Conservation (phyloP, 73 alveolate genomes). For the Urostyla sp. region DNA sequence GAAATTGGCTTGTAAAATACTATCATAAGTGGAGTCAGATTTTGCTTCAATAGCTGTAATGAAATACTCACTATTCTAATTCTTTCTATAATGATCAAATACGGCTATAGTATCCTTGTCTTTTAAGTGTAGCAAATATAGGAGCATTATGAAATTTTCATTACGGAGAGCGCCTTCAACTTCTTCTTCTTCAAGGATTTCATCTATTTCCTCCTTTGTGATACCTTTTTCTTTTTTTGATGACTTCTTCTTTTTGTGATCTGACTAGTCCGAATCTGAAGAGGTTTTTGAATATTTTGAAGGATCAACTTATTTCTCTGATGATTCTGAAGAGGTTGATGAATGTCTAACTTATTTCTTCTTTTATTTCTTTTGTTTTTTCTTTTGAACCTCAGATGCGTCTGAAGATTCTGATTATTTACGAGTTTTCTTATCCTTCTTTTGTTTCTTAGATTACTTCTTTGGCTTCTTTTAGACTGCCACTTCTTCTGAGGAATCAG, state of each 20-base stretch:
- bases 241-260: background rate
- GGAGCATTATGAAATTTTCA: slow-evolving; percentile 15
- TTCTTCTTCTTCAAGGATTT: slow-evolving; percentile 27
- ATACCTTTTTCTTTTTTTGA: background rate
- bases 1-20: background rate
- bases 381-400: slow-evolving; percentile 1
- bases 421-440: background rate
- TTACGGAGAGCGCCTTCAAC: background rate
- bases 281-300: background rate
- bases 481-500: background rate
- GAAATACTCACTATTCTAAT: background rate
- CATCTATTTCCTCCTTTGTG: background rate
- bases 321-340: background rate
- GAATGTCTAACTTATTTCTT: background rate
- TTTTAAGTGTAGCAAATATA: background rate
- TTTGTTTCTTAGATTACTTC: background rate
- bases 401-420: background rate
- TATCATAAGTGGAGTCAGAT: slow-evolving; percentile 7
- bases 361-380: background rate
- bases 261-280: background rate
- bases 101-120: background rate
- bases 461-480: background rate
- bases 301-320: background rate
- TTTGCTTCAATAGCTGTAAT: background rate
- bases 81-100: background rate